Conservation (phyloP, 805 yeast species). For the Cyberlindnera euphorbiae region DNA sequence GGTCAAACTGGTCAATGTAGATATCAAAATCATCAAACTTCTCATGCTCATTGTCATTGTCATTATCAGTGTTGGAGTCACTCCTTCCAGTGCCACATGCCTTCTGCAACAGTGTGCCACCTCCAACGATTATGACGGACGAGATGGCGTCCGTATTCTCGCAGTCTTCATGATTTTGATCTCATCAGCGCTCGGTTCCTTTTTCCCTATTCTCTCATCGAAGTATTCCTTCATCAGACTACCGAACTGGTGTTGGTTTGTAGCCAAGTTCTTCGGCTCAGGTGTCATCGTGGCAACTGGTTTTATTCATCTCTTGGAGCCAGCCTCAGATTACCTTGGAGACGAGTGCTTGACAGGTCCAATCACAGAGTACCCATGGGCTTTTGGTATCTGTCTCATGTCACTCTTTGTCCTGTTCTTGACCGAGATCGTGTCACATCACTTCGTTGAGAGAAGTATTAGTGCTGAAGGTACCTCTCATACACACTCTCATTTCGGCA, state of each 20-base stretch:
- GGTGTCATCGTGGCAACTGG: conserved; percentile 84
- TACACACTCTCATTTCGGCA: conserved; percentile 54
- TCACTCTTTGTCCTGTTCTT: conserved; percentile 42
- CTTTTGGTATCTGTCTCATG: conserved; percentile 47
- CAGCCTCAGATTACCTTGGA: conserved; percentile 56
- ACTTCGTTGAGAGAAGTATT: conserved; percentile 33
- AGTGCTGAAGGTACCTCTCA: conserved; percentile 31
- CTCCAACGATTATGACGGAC: conserved; percentile 42
- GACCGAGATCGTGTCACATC: conserved; percentile 43
- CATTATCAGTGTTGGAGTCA: too few relatives aligned
- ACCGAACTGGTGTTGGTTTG: conserved; percentile 59
- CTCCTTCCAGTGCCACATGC: too few relatives aligned
- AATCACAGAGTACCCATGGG: conserved; percentile 51
- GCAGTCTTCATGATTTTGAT: conserved; percentile 57
- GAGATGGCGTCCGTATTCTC: conserved; percentile 43
- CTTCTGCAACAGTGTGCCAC: conserved; percentile 38
- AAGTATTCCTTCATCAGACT: conserved; percentile 51
- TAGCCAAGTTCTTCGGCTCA: conserved; percentile 74
- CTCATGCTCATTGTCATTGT: too few relatives aligned
- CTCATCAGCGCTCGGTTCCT: conserved; percentile 54
- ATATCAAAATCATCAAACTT: too few relatives aligned
- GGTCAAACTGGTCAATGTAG: too few relatives aligned
- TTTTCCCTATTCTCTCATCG: conserved; percentile 60
- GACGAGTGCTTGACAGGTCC: conserved; percentile 60
- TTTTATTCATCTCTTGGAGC: conserved; percentile 67